Percentiles rank a stretch among this genome's conserved stretches.
Conservation (phyloP, 2,329 filamentous ascomycete genomes). For the Curvularia sp. region DNA sequence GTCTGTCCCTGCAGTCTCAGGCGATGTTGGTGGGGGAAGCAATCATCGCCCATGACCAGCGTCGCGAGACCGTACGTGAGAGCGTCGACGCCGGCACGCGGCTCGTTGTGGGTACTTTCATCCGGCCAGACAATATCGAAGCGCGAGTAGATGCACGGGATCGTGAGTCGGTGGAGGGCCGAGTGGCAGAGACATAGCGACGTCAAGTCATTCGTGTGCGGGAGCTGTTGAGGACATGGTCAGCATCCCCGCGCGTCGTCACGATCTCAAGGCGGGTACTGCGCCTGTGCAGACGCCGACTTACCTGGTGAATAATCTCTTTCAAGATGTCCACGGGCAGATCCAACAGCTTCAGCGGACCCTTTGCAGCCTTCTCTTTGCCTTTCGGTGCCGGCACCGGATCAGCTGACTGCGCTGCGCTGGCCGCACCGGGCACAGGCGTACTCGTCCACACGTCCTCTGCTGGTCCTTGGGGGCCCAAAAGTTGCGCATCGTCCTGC, state of each 20-base stretch:
- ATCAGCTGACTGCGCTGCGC: conserved; percentile 28
- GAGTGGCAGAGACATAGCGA: conserved; percentile 80
- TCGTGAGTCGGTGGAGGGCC: conserved; percentile 74
- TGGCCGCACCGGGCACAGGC: conserved; percentile 14
- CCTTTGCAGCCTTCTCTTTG: conserved; percentile 56
- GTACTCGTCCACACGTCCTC: conserved; percentile 24
- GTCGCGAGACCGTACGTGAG: conserved; percentile 83
- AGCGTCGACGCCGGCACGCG: conserved; percentile 77
- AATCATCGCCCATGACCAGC: conserved; percentile 73
- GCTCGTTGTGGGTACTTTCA: conserved; percentile 67
- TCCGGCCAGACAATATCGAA: conserved; percentile 93
- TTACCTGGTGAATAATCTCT: conserved; percentile 78
- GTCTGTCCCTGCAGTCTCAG: conserved; percentile 30
- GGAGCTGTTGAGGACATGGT: conserved; percentile 62
- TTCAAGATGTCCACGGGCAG: conserved; percentile 80
- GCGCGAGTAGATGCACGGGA: conserved; percentile 80
- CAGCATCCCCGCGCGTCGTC: conserved; percentile 15
- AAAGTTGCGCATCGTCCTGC: conserved; percentile 32
- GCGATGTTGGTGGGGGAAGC: conserved; percentile 60
- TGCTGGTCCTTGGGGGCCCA: conserved; percentile 19
- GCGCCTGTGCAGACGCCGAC: conserved; percentile 22
- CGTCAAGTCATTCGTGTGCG: conserved; percentile 81
- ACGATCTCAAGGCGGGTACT: not conserved
- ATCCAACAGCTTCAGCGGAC: conserved; percentile 71
- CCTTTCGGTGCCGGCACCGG: conserved; percentile 57